These are phyloP conservation scores for Mycena vitilis DNA, from an alignment of 768 basidiomycete genomes.

Conservation along the genomic window DNA sequence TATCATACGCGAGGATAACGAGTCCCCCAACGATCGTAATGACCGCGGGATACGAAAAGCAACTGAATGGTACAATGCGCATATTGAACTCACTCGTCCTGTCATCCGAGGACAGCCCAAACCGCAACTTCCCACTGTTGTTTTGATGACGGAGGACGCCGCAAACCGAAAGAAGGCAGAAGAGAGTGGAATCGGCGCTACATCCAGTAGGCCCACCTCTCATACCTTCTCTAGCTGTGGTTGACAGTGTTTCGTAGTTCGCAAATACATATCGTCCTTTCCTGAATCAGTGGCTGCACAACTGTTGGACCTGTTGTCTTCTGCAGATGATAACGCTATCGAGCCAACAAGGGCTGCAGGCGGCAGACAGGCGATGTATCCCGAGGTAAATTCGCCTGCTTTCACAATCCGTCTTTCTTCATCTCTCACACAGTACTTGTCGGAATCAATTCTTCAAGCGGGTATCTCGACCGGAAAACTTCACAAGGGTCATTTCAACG, in stretches of 20 bases:
- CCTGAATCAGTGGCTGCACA: conserved; percentile 61
- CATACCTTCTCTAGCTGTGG: neutral
- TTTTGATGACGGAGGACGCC: conserved; percentile 91
- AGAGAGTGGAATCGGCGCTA: conserved; percentile 66
- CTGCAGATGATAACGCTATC: conserved; percentile 68
- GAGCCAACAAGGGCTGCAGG: conserved; percentile 70
- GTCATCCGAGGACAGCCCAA: conserved; percentile 62
- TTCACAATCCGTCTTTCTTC: neutral
- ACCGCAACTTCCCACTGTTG: conserved; percentile 65
- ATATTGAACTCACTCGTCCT: conserved; percentile 67
- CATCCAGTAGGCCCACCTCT: conserved; percentile 63
- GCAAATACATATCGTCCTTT: conserved; percentile 84
- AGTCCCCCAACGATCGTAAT: conserved; percentile 93
- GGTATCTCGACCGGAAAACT: conserved; percentile 88
- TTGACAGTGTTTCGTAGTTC: conserved; percentile 56
- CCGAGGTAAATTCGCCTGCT: conserved; percentile 65
- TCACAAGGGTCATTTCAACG: conserved; percentile 94
- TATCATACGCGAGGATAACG: conserved; percentile 77
- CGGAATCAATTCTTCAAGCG: conserved; percentile 75
- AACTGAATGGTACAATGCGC: conserved; percentile 86
- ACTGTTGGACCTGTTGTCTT: conserved; percentile 86
- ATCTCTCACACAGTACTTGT: conserved; percentile 71
- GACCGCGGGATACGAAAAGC: conserved; percentile 94
- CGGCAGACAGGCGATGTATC: conserved; percentile 73
- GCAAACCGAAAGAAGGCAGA: conserved; percentile 85